Evolutionary conservation across 2,329 filamentous ascomycete species (phyloP), one percentile per base, ranked within the genome.

Genomic region (Moelleriella libera): DNA sequence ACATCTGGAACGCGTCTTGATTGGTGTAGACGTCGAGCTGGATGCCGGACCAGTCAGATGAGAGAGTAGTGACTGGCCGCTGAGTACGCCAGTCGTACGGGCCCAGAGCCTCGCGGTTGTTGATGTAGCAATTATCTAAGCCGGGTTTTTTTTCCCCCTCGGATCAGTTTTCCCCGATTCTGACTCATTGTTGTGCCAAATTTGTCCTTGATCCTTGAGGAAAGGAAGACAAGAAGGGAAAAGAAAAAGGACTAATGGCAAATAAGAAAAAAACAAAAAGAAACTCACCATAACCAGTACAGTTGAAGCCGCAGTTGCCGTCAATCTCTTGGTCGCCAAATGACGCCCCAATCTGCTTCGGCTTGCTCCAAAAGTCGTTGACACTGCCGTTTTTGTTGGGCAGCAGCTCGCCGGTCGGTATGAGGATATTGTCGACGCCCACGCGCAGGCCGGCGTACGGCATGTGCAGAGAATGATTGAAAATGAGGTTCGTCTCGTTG

Each of bases 1-100:
- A 96, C 57, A 96, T 74, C 67, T 96, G 89, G 65, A 94, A 81
- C 4, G 87, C 88, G 9, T 85, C 79, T 68, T 95, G 88, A 67
- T 95, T 87, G 6, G 82, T 80, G 64, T 74, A 86, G 55, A 96
- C 70, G 49, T 94, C 85, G 49, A 96, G 60, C 60, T 80, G 78
- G 63, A 96, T 95, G 44, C 89, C 89, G 0, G 84, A 88, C 76
- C 79, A 88, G 5, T 76, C 71, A 39, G 82, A 85, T 3, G 78
- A 78, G 30, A 95, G 68, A 6, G 75, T 77, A 0, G 88, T 80
- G 2, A 82, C 73, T 37, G 76, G 82, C 28, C 69, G 67, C 41
- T 70, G 64, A 1, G 63, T 70, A 47, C 72, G 74, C 84, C 83
- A 87, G 67, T 84, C 73, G 58, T 75, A 80, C 2, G 72, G 63